Evolutionary conservation across 176 grass and related monocot species (phyloP), one percentile per base, ranked within the genome.

Genomic region (Oryza meridionalis): DNA sequence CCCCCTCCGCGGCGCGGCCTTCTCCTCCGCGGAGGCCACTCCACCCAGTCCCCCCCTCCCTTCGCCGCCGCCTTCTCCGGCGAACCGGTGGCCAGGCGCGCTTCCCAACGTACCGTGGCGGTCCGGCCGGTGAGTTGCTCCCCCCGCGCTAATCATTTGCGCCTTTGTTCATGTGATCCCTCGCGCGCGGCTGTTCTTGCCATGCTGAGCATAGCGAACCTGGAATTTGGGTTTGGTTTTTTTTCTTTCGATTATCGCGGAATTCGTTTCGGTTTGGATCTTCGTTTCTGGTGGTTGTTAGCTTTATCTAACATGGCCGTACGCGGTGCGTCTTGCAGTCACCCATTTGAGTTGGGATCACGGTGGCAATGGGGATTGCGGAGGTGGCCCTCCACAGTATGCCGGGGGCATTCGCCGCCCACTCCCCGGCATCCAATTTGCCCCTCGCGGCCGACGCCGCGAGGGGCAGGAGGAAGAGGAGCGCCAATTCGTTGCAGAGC

Each of bases 311-410:
- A 5, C 46, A 2, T 32, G 38, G 46, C 22, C 4, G 13, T 21
- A 47, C 32, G 65, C 64, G 14, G 29, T 31, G 27, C 33, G 69
- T 84, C 72, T 69, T 90, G 71, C 90, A 95, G 77, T 80, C 88
- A 65, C 65, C 68, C 15, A 46, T 50, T 50, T 81, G 63, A 75
- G 78, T 72, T 67, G 84, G 77, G 7, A 45, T 43, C 11, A 68
- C n/a, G n/a, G 75, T 55, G 69, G 81, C 51, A 67, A 82, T 87
- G 91, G 94, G 77, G 75, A 81, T 87, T 79, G 74, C 84, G 70
- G 91, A 86, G 44, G 83, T 75, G 59, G 81, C 84, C 65, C 47
- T 90, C 31, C 82, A 81, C 88, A 64, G 67, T 33, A 84, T 89
- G 80, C 69, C 87, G 55, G 59, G 83, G 58, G 50, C 78, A 67